Evolutionary conservation across 129 eudicot species (phyloP), one percentile per base, ranked within the genome.

Genomic region (Mikania micrantha): DNA sequence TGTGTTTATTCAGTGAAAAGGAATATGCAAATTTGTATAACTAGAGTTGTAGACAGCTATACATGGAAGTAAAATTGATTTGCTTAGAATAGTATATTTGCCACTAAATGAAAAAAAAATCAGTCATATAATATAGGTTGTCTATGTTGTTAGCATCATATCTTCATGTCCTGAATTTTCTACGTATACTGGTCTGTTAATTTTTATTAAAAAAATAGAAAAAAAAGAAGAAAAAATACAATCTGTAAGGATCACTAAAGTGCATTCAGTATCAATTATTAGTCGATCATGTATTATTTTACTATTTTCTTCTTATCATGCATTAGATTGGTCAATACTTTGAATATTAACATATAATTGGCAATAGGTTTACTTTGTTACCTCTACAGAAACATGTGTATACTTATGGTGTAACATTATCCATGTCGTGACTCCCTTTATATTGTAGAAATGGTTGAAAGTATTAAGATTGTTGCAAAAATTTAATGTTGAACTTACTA

Each of bases 391-490:
- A 57, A 53, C 60, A 31, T 47, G 24, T 16, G 13, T 24, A 67
- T 35, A 29, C 27, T 24, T 7, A 15, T 62, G 22, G 34, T 24
- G 49, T 28, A 39, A 50, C 19, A 8, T 25, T 36, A 66, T 66
- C 19, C 59, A 5, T 38, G 20, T 48, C n/a, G 35, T 63, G 38
- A 29, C 39, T 59, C n/a, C 3, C 19, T 67, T 79, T 28, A 20
- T 60, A 38, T 74, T 31, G n/a, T 80, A 93, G 98, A 93, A 84
- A 93, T 93, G 98, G 96, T 88, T 75, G 98, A 93, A 29, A 70
- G 95, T 60, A 93, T 93, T 96, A 93, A 93, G 76, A 77, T 79
- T 13, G 96, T 93, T 48, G 96, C 98, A 31, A 86, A 76, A n/a
- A 77, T 92, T 93, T 71, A 83, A 86, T 79, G 88, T 88, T 38